Evolutionary conservation across 192 early-diverging fungal genomes (phyloP).

Genomic region (Coemansia sp.): DNA sequence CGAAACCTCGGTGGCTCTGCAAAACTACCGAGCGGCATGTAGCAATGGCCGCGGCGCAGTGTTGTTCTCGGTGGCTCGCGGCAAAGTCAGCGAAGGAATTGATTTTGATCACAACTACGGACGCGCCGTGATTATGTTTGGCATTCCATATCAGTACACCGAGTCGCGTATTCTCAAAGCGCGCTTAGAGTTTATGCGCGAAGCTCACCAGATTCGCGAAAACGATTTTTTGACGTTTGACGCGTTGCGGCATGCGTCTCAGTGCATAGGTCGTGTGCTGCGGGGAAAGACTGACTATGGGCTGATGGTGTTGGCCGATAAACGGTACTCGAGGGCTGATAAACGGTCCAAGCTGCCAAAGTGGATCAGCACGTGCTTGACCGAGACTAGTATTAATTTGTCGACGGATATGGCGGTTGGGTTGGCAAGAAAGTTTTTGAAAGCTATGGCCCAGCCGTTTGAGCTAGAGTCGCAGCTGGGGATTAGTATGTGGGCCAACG

Average conservation of each 20-base stretch:
- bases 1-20: conserved; percentile 91
- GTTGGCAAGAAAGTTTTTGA: conserved; percentile 88
- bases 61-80: conserved; percentile 94
- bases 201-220: conserved; percentile 90
- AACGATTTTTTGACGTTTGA: conserved; percentile 99
- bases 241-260: conserved; percentile 97
- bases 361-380: conserved; percentile 92
- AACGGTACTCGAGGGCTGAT: conserved; percentile 91
- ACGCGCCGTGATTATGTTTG: conserved; percentile 98
- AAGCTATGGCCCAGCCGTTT: conserved; percentile 94
- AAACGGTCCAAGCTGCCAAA: conserved; percentile 94
- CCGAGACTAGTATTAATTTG: conserved; percentile 83
- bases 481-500: conserved; percentile 80
- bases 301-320: conserved; percentile 98
- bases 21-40: conserved; percentile 93
- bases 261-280: conserved; percentile 97
- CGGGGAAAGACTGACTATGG: conserved; percentile 99
- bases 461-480: conserved; percentile 76
- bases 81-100: conserved; percentile 99
- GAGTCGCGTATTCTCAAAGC: conserved; percentile 94
- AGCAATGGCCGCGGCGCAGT: conserved; percentile 98
- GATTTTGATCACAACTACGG: conserved; percentile 99
- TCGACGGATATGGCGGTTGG: conserved; percentile 97
- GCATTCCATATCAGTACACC: conserved; percentile 99
- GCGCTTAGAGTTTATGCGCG: conserved; percentile 90